Percentiles rank a stretch among this genome's conserved stretches.
Conservation (phyloP, 768 basidiomycete genomes). For the Ephemerocybe angulata region DNA sequence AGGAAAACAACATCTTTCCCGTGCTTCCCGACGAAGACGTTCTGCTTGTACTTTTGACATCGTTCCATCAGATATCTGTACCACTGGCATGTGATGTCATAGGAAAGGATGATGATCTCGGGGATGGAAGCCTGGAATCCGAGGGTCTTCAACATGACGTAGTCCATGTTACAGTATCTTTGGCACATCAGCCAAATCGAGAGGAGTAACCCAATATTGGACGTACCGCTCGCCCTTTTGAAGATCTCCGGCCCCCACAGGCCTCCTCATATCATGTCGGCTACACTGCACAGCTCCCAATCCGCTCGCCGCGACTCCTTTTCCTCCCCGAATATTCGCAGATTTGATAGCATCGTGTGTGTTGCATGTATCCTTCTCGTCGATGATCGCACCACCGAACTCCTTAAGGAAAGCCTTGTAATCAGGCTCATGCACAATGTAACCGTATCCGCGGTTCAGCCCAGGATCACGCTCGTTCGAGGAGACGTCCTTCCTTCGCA, state of each 20-base stretch:
- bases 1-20: background rate
- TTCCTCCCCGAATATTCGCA: constrained; percentile 15
- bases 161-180: constrained; percentile 31
- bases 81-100: constrained; percentile 31
- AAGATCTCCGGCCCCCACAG: constrained; percentile 25
- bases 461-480: constrained; percentile 23
- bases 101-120: constrained; percentile 18
- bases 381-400: constrained; percentile 12
- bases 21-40: background rate
- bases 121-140: background rate
- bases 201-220: background rate
- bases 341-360: constrained; percentile 14
- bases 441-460: constrained; percentile 23
- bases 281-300: constrained; percentile 27
- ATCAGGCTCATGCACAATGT: constrained; percentile 21
- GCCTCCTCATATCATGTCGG: constrained; percentile 27
- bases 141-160: constrained; percentile 16
- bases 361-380: constrained; percentile 20
- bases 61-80: constrained; percentile 5
- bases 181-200: background rate
- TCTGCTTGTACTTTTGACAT: background rate
- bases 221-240: constrained; percentile 32
- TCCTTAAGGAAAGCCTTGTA: constrained; percentile 15
- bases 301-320: constrained; percentile 24
- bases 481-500: constrained; percentile 23